Conservation (phyloP, 768 basidiomycete species). For the Russula earlei region DNA sequence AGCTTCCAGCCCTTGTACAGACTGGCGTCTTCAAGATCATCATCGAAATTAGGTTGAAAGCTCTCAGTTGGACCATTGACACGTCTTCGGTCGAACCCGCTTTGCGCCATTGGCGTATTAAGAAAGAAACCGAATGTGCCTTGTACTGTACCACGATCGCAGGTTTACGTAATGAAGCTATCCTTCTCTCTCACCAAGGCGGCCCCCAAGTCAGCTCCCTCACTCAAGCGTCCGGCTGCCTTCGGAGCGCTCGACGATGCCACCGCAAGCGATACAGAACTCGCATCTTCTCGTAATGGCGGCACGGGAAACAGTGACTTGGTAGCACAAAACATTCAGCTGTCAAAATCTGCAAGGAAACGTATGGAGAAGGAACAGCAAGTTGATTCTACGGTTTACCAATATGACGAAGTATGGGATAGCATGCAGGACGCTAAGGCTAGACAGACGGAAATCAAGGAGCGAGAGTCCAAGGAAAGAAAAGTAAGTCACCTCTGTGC, state of each 20-base stretch:
- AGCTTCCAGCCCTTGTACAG: conserved; percentile 25
- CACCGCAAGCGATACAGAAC: conserved; percentile 38
- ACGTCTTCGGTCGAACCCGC: conserved; percentile 72
- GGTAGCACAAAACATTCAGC: conserved; percentile 46
- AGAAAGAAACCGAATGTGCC: not conserved
- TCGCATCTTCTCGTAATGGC: conserved; percentile 32
- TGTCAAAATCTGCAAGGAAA: conserved; percentile 59
- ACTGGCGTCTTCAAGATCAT: conserved; percentile 25
- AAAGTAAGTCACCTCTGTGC: conserved; percentile 43
- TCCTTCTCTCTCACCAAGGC: conserved; percentile 68
- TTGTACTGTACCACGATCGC: not conserved
- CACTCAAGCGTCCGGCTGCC: conserved; percentile 48
- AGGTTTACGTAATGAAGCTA: conserved; percentile 57
- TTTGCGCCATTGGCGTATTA: conserved; percentile 27
- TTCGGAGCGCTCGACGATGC: conserved; percentile 63
- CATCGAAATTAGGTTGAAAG: conserved; percentile 50
- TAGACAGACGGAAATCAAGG: conserved; percentile 65
- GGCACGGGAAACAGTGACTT: conserved; percentile 45
- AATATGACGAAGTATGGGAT: conserved; percentile 97
- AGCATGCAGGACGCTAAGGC: conserved; percentile 84
- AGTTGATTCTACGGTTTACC: conserved; percentile 75
- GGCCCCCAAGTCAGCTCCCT: conserved; percentile 40
- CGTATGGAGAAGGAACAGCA: conserved; percentile 71
- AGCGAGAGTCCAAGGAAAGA: conserved; percentile 62
- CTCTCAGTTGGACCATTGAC: conserved; percentile 89